phyloP scores from a whole-genome alignment of 352 stramenopile genomes.

The Globisporangium viniferum region DNA sequence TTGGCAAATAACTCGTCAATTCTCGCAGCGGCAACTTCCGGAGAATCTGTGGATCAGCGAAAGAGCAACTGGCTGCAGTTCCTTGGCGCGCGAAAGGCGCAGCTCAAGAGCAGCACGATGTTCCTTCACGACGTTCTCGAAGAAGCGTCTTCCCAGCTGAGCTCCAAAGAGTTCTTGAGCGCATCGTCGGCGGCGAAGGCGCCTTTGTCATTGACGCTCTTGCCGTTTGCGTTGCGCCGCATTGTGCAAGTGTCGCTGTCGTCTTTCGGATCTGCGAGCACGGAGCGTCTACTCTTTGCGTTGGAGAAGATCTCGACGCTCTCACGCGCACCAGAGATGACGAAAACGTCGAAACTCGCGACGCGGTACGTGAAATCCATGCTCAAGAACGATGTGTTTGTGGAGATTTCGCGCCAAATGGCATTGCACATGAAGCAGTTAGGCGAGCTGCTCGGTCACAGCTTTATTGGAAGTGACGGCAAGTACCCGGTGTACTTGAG shows the following conservation, averaged over 20 bases:
- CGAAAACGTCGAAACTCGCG: slow-evolving; percentile 27
- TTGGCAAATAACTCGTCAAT: slow-evolving; percentile 21
- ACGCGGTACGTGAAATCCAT: slow-evolving; percentile 54
- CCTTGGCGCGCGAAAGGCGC: slow-evolving; percentile 27
- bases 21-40: background rate
- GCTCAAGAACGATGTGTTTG: slow-evolving; percentile 44
- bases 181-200: background rate
- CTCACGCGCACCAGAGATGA: slow-evolving; percentile 6
- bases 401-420: slow-evolving; percentile 25
- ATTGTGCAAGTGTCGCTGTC: slow-evolving; percentile 42
- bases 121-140: slow-evolving; percentile 36
- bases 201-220: slow-evolving; percentile 29
- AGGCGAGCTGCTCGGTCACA: slow-evolving; percentile 14
- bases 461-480: background rate
- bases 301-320: slow-evolving; percentile 53
- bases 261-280: slow-evolving; percentile 33
- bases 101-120: background rate
- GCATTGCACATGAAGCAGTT: slow-evolving; percentile 23
- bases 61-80: slow-evolving; percentile 28
- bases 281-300: slow-evolving; percentile 51
- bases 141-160: slow-evolving; percentile 43
- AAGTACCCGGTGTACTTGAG: slow-evolving; percentile 43
- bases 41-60: background rate
- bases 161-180: slow-evolving; percentile 48
- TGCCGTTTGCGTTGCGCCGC: slow-evolving; percentile 57